Conservation (phyloP, 176 grass and related monocot genomes). For the Triticum monococcum region DNA sequence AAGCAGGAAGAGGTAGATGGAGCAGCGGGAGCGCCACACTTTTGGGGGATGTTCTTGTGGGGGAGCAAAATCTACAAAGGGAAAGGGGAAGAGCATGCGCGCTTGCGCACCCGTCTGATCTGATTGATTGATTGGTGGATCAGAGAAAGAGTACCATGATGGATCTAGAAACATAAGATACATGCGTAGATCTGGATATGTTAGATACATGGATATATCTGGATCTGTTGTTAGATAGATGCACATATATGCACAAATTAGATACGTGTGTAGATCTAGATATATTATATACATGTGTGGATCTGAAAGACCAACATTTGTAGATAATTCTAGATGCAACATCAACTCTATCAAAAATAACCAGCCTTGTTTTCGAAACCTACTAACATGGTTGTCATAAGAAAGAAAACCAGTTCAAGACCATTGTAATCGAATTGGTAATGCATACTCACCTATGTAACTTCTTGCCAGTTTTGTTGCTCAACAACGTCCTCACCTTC, state of each 20-base stretch:
- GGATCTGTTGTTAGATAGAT: not conserved
- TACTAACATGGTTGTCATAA: not conserved
- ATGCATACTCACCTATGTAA: not conserved
- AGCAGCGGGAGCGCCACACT: too few relatives aligned
- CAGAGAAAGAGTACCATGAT: not conserved
- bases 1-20: too few relatives aligned
- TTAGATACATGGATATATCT: not conserved
- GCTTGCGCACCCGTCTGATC: too few relatives aligned
- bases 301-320: not conserved
- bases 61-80: too few relatives aligned
- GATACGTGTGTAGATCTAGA: not conserved
- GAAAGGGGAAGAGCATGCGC: too few relatives aligned
- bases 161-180: not conserved
- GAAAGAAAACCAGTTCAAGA: not conserved
- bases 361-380: not conserved
- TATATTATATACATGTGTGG: not conserved
- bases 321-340: not conserved
- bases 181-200: not conserved
- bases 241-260: not conserved
- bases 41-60: too few relatives aligned
- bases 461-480: not conserved
- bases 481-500: not conserved
- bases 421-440: not conserved
- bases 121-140: too few relatives aligned
- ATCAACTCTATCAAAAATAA: not conserved